Conservation (phyloP, 768 basidiomycete species). For the Candolleomyces aberdarensis region DNA sequence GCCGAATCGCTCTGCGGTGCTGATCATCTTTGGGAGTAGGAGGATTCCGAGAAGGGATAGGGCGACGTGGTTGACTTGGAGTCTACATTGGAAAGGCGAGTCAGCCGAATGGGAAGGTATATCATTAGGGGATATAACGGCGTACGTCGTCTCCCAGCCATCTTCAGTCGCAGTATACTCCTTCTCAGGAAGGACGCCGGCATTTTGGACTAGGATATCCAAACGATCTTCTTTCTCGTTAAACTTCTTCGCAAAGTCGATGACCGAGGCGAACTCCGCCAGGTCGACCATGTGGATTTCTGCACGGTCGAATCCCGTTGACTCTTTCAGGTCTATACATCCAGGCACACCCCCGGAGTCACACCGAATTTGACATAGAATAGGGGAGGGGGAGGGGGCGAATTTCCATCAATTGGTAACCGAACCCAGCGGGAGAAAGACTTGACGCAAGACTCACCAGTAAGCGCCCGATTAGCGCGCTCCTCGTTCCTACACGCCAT, state of each 20-base stretch:
- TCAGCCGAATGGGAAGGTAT: neutral
- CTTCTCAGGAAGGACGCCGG: conserved; percentile 19
- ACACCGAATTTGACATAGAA: no score
- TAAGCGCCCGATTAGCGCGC: conserved; percentile 30
- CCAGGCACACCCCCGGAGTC: no score
- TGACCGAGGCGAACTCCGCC: conserved; percentile 33
- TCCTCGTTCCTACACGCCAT: conserved; percentile 31
- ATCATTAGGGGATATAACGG: neutral
- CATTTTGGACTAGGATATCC: conserved; percentile 46
- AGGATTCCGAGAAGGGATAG: conserved; percentile 37
- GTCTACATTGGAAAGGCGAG: conserved; percentile 20
- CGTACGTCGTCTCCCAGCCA: conserved; percentile 40
- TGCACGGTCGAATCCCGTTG: conserved; percentile 28
- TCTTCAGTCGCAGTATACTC: conserved; percentile 24
- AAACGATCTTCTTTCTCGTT: conserved; percentile 30
- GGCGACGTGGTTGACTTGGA: conserved; percentile 47
- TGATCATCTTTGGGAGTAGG: conserved; percentile 40
- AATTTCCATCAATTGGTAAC: conserved; percentile 8
- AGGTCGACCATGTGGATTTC: conserved; percentile 39
- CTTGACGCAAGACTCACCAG: conserved; percentile 22
- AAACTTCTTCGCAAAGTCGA: conserved; percentile 29
- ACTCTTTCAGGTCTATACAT: conserved; percentile 18
- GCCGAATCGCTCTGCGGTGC: conserved; percentile 29
- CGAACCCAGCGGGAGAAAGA: neutral
- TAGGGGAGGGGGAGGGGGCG: neutral